Evolutionary conservation across 139 green algal species (phyloP), one percentile per base, ranked within the genome.

Genomic region (Picochlorum costavermella): DNA sequence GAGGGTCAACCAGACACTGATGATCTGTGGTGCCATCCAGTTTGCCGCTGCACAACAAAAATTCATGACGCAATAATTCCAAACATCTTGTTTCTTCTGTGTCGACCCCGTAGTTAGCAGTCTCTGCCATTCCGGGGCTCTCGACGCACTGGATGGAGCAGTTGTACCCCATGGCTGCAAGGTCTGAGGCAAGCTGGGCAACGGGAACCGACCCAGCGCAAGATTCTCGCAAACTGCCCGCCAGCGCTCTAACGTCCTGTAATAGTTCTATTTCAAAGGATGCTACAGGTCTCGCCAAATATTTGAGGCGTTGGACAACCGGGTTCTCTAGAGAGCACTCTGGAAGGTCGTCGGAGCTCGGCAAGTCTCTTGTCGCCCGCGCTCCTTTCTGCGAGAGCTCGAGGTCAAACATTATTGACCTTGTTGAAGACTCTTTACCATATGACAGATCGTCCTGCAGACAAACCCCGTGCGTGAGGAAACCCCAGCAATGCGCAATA

Each of bases 241-340:
- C 13, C 13, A 55, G 31, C 16, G 64, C 50, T 53, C 64, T 37
- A 12, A 76, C 17, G 20, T 76, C 63, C 57, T 76, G 70, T 48
- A 76, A 49, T 28, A 76, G 64, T 43, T 76, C 70, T 17, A 72
- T 40, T 23, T 76, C 70, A 58, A 76, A 76, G 26, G 62, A 56
- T 37, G 59, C 59, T 20, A 76, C 36, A 2, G 70, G 70, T 11
- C 58, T 46, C 45, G 63, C 59, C 33, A 76, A 63, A 60, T 76
- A 76, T 56, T 60, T 61, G 30, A 76, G 33, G n/a, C 64, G 56
- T 36, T 68, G 55, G 43, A 76, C 30, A 40, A 55, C 29, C 13
- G 60, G 13, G 12, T 64, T 26, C 25, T n/a, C 43, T 45, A 60
- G 60, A 6, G 10, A 40, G 26, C 45, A 44, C 50, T 69, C 49